Base-by-base conservation (phyloP, 2,329 filamentous ascomycete species). In the Drechslerella dactyloides region DNA sequence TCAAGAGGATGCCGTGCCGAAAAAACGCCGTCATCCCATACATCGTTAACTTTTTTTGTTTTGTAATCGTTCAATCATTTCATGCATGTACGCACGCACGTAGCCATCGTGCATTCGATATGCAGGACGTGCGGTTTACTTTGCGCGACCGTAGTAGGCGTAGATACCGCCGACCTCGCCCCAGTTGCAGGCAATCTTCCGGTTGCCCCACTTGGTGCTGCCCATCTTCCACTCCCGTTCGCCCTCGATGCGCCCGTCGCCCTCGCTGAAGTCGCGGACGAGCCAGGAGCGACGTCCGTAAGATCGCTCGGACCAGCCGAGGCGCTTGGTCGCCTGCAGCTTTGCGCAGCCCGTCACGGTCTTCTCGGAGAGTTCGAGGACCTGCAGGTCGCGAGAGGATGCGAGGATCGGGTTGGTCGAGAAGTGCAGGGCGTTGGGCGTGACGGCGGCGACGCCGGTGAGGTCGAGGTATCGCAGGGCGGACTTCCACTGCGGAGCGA, bases 171-270 rank as follows among this genome's bases (percentile, higher is more conserved):
- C 84, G 4, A 86, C 84, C 66, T 86, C 84, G 7, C 83, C 82
- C 37, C 82, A 79, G 13, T 82, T 83, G 73, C 86, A 82, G 1
- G 84, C 84, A 24, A 85, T 79, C 78, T 86, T 94, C 74, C 89
- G 85, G 87, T 92, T 92, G 40, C 90, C 90, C 90, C 90, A 93
- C 81, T 87, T 90, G 76, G 86, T 85, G 54, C 90, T 90, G 33
- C 90, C 90, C 88, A 91, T 89, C 82, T 94, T 94, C 90, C 90
- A 94, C 76, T 82, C 81, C 33, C 87, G 82, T 52, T 81, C 79
- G 1, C 86, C 86, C 75, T 87, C 84, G 77, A 89, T 86, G 0
- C 76, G 73, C 4, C 19, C 57, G 50, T 74, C 63, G 42, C 70
- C 74, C 54, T 93, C 89, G 19, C 23, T 13, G 44, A 37, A 54